phyloP scores from a whole-genome alignment of 2,329 filamentous ascomycete genomes.

The Beauveria varroae region DNA sequence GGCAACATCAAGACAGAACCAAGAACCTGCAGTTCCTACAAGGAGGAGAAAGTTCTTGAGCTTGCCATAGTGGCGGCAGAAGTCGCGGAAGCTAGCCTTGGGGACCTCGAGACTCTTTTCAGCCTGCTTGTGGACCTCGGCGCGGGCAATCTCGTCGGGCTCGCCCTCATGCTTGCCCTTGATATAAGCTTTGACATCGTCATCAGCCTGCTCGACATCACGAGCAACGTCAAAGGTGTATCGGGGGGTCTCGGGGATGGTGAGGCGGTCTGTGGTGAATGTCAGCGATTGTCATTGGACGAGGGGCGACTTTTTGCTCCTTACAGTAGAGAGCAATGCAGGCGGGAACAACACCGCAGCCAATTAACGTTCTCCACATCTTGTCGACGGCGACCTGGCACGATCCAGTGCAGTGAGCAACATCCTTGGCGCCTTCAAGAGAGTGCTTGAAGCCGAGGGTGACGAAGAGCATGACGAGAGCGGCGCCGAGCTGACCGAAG shows the following conservation, averaged over 20 bases:
- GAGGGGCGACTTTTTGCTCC: slow-evolving; percentile 10
- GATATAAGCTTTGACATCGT: slow-evolving; percentile 70
- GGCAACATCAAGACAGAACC: slow-evolving; percentile 64
- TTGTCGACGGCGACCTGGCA: slow-evolving; percentile 57
- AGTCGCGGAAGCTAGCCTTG: slow-evolving; percentile 67
- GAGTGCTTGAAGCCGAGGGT: slow-evolving; percentile 63
- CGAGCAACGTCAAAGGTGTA: slow-evolving; percentile 79
- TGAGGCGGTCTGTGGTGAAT: slow-evolving; percentile 47
- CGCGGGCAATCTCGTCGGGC: slow-evolving; percentile 60
- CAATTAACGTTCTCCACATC: slow-evolving; percentile 79
- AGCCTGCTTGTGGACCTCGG: slow-evolving; percentile 46
- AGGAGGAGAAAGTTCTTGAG: slow-evolving; percentile 66
- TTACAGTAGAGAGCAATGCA: slow-evolving; percentile 71
- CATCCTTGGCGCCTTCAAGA: slow-evolving; percentile 42
- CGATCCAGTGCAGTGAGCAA: slow-evolving; percentile 42
- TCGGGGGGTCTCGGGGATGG: slow-evolving; percentile 79
- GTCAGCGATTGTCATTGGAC: not conserved
- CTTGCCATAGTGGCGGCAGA: slow-evolving; percentile 60
- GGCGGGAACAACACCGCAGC: slow-evolving; percentile 72
- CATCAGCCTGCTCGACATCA: slow-evolving; percentile 65
- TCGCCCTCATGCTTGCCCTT: slow-evolving; percentile 53
- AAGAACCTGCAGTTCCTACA: slow-evolving; percentile 71
- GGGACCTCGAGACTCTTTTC: slow-evolving; percentile 51
- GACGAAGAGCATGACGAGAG: slow-evolving; percentile 68
- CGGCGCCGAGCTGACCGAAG: slow-evolving; percentile 69